phyloP scores from a whole-genome alignment of 345 rosid species.

The Orychophragmus violaceus region DNA sequence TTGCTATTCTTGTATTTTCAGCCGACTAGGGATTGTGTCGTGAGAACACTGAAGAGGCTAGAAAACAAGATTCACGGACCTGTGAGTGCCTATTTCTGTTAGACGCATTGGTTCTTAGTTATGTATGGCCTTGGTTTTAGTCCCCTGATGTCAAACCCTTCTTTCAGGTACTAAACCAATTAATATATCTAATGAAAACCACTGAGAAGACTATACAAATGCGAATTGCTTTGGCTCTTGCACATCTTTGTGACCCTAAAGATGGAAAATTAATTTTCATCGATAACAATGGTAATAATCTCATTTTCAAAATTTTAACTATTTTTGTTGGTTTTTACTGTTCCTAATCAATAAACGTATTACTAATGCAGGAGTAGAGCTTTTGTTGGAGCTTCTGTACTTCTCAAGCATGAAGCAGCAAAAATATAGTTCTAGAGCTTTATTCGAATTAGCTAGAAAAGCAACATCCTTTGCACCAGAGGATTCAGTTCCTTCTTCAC shows the following conservation, averaged over 20 bases:
- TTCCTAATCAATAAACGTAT: neutral
- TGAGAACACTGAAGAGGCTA: constrained; percentile 57
- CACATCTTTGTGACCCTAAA: constrained; percentile 61
- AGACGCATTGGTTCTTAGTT: neutral
- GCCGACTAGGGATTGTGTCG: constrained; percentile 71
- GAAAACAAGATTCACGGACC: constrained; percentile 63
- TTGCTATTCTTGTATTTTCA: constrained; percentile 17
- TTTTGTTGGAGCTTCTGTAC: constrained; percentile 52
- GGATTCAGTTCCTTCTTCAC: constrained; percentile 61
- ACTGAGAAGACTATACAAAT: constrained; percentile 45
- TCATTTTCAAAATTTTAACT: neutral
- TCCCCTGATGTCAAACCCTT: neutral
- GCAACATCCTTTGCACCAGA: constrained; percentile 41
- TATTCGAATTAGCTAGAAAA: constrained; percentile 53
- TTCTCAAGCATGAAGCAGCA: constrained; percentile 49
- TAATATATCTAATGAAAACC: constrained; percentile 49
- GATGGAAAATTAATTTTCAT: constrained; percentile 51
- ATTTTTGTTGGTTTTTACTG: neutral
- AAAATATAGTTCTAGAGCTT: constrained; percentile 45
- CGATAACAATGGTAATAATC: constrained; percentile 50
- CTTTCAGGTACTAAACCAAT: constrained; percentile 46
- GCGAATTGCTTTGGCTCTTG: constrained; percentile 58
- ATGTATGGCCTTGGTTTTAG: neutral
- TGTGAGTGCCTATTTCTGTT: constrained; percentile 33
- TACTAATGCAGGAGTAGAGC: constrained; percentile 42